Evolutionary conservation across 2,329 filamentous ascomycete genomes (phyloP), one percentile per base, ranked within the genome.

Genomic region (Fusarium incarnatum): DNA sequence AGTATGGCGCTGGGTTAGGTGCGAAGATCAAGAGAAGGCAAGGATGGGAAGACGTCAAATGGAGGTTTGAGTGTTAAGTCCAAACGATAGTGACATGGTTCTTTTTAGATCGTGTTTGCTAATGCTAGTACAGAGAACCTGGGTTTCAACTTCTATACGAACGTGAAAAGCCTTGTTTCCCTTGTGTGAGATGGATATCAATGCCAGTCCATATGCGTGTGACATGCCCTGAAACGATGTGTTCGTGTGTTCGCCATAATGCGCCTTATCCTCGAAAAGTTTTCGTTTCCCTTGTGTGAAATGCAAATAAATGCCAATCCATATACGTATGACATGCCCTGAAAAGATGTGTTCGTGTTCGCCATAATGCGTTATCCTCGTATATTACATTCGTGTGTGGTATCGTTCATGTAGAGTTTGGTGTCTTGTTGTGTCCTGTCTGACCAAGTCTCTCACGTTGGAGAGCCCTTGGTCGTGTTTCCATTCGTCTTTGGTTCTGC

Each of bases 21-120:
- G 73, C 41, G 6, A 63, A 23, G 32, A 60, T 75, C 1, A 22
- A 27, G 15, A 58, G 54, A n/a, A 59, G 68, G 27, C 32, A 30
- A 15, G 64, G 64, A 0, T 75, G 72, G 65, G 64, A 74, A 47
- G 25, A 65, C 22, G 64, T 68, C 3, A 34, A 64, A 18, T 75
- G 73, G 71, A 60, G 37, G 41, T 74, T 75, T 55, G 56, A 68
- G 30, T 74, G 70, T 25, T 71, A 25, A 16, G 60, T 27, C n/a
- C n/a, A 8, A 34, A 46, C 15, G 2, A 11, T 11, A 34, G 25
- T 44, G 48, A 7, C 22, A 44, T 46, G 41, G 3, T 45, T 48
- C 57, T 23, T 58, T 58, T 48, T 69, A 41, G 54, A 55, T 53
- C 37, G 15, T 54, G 28, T 37, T 40, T 12, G 28, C 27, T 45